Percentiles rank a stretch among this genome's conserved stretches.
phyloP scores from a whole-genome alignment of 2,329 filamentous ascomycete species.

The Colletotrichum cordylinicola region DNA sequence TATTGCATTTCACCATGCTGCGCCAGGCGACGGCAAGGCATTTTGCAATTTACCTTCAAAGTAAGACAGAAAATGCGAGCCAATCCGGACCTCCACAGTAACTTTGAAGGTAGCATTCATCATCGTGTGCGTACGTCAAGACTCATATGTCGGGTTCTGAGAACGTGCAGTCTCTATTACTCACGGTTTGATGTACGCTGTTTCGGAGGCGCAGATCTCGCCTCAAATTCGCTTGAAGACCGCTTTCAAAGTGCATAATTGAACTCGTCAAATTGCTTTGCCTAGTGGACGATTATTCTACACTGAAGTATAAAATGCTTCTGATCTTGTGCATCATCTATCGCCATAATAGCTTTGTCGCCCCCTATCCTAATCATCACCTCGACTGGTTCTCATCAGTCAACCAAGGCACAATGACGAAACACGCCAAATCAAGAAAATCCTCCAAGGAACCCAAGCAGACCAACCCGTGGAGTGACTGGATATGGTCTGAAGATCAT shows the following conservation, averaged over 20 bases:
- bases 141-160: neutral
- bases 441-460: rapidly evolving
- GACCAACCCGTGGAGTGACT: neutral
- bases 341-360: too few relatives aligned
- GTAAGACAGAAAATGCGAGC: neutral
- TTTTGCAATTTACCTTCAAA: neutral
- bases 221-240: neutral
- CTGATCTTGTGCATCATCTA: too few relatives aligned
- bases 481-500: neutral
- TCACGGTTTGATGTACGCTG: too few relatives aligned
- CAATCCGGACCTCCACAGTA: rapidly evolving
- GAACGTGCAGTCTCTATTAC: too few relatives aligned
- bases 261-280: rapidly evolving
- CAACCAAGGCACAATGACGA: neutral
- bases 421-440: neutral
- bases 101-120: neutral
- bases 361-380: too few relatives aligned
- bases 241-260: rapidly evolving
- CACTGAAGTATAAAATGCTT: rapidly evolving
- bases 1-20: neutral
- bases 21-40: neutral
- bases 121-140: rapidly evolving
- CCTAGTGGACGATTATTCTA: neutral
- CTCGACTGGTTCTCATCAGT: neutral
- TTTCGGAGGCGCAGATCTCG: neutral